Evolutionary conservation across 306 rosid species (phyloP).

Genomic region (Purshia tridentata): DNA sequence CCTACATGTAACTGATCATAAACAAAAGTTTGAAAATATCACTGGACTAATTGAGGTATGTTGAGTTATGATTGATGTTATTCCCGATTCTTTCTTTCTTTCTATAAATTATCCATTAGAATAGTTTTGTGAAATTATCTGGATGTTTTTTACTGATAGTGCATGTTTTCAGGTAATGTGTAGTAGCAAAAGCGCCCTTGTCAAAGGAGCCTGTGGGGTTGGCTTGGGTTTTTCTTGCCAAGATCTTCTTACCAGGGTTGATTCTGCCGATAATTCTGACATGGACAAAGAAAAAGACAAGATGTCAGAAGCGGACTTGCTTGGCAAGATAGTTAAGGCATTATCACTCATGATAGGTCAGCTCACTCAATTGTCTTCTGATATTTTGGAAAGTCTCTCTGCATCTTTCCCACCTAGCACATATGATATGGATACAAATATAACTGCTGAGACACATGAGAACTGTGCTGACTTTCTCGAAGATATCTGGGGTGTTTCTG

Average conservation of each 20-base stretch:
- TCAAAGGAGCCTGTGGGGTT: constrained; percentile 94
- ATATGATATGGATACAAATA: constrained; percentile 31
- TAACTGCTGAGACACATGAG: constrained; percentile 39
- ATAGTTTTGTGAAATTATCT: constrained; percentile 12
- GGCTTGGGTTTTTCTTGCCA: constrained; percentile 91
- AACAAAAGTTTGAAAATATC: constrained; percentile 73
- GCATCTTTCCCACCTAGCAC: constrained; percentile 45
- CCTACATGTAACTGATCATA: constrained; percentile 89
- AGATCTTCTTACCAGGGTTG: constrained; percentile 79
- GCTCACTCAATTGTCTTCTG: constrained; percentile 56
- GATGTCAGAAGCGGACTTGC: constrained; percentile 57
- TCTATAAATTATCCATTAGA: not conserved
- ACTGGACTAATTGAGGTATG: constrained; percentile 82
- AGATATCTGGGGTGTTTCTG: constrained; percentile 95
- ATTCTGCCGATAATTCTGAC: constrained; percentile 48
- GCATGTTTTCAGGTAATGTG: constrained; percentile 60
- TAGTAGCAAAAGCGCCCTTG: constrained; percentile 74
- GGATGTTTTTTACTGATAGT: constrained; percentile 21
- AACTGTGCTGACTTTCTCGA: constrained; percentile 59
- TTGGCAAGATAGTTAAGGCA: constrained; percentile 60
- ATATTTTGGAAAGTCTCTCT: constrained; percentile 59
- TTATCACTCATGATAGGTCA: constrained; percentile 49
- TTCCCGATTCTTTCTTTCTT: not conserved
- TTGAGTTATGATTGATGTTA: constrained; percentile 20
- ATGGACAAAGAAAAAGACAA: constrained; percentile 41